A percentile compares a stretch with the other conserved stretches of the same genome.
Evolutionary conservation across 306 rosid species (phyloP).

Genomic region (Prunus mongolica): DNA sequence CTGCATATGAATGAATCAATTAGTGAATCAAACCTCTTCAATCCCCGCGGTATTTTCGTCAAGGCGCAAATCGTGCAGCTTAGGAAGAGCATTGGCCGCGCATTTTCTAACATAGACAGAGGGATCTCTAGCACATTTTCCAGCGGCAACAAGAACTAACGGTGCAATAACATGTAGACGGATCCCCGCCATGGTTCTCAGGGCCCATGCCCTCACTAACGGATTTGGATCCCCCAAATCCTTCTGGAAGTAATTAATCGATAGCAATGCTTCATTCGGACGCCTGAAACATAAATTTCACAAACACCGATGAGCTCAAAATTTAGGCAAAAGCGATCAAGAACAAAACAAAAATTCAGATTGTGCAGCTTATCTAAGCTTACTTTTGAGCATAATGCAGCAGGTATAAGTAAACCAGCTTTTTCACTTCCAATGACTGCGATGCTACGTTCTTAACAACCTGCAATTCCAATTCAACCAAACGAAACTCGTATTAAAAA

Average conservation of each 20-base stretch:
- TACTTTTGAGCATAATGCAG: constrained; percentile 97
- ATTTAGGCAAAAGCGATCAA: neutral
- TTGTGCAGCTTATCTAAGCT: constrained; percentile 18
- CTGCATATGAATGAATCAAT: neutral
- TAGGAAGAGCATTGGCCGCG: constrained; percentile 95
- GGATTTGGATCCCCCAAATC: constrained; percentile 86
- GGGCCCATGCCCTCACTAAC: constrained; percentile 94
- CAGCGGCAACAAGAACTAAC: constrained; percentile 81
- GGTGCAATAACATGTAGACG: constrained; percentile 88
- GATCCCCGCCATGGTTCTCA: constrained; percentile 95
- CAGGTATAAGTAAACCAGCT: constrained; percentile 91
- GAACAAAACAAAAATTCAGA: neutral
- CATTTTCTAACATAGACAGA: constrained; percentile 90
- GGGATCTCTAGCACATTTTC: constrained; percentile 91
- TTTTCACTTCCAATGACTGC: constrained; percentile 86
- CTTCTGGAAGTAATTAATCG: constrained; percentile 91
- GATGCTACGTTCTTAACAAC: constrained; percentile 96
- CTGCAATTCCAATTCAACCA: constrained; percentile 42
- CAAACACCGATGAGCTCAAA: neutral
- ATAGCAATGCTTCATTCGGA: constrained; percentile 89
- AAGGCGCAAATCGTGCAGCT: constrained; percentile 83
- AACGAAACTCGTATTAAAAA: neutral
- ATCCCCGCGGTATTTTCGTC: constrained; percentile 66
- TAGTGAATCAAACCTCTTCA: constrained; percentile 68
- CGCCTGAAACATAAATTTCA: constrained; percentile 42